Percentiles rank a stretch among this genome's conserved stretches.
Evolutionary conservation across 306 rosid species (phyloP).

Genomic region (Cicer judaicum): DNA sequence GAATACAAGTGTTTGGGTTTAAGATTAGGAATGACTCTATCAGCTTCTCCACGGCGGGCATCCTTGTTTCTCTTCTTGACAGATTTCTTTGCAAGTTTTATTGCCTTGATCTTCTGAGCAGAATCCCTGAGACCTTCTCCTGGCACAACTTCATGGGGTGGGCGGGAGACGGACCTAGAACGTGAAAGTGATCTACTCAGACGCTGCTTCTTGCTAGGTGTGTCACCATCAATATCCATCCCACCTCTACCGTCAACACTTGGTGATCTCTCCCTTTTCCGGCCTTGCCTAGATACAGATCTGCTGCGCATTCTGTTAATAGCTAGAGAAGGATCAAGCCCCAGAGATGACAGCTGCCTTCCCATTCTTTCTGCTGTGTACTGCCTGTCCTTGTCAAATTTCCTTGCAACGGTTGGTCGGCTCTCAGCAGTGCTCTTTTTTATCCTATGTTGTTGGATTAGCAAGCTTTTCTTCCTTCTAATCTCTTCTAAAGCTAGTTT

Average conservation of each 20-base stretch:
- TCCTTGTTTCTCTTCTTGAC: conserved; percentile 75
- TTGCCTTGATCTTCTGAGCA: conserved; percentile 73
- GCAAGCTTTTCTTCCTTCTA: conserved; percentile 71
- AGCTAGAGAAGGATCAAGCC: conserved; percentile 73
- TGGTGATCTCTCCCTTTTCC: conserved; percentile 76
- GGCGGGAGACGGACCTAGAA: conserved; percentile 68
- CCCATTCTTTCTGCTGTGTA: conserved; percentile 82
- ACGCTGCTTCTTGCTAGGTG: conserved; percentile 73
- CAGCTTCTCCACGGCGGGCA: conserved; percentile 92
- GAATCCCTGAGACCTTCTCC: conserved; percentile 88
- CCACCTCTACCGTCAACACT: conserved; percentile 48
- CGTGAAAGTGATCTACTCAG: conserved; percentile 56
- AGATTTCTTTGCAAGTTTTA: conserved; percentile 66
- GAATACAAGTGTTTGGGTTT: conserved; percentile 85
- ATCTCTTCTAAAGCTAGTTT: conserved; percentile 65
- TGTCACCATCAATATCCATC: conserved; percentile 75
- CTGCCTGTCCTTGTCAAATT: conserved; percentile 67
- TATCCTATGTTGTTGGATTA: conserved; percentile 76
- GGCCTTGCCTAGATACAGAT: conserved; percentile 62
- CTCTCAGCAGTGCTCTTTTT: conserved; percentile 92
- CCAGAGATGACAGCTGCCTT: conserved; percentile 73
- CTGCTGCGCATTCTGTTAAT: conserved; percentile 73
- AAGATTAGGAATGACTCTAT: conserved; percentile 78
- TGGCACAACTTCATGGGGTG: conserved; percentile 71
- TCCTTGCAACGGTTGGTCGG: conserved; percentile 80